Evolutionary conservation across 176 grass and related monocot species (phyloP).

Genomic region (Coix lacrymajobi): DNA sequence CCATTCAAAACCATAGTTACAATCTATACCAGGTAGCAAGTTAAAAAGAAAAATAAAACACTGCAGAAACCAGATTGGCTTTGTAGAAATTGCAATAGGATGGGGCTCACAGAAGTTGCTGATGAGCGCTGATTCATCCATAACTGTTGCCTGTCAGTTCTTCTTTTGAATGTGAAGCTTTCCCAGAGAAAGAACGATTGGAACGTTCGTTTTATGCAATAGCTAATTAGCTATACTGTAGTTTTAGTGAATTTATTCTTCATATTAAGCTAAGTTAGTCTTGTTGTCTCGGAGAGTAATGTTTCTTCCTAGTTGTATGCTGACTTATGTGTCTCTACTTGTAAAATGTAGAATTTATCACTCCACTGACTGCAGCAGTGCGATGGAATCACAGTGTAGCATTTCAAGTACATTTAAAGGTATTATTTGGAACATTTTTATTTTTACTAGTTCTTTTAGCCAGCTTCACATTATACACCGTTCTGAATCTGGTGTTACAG

Average conservation of each 20-base stretch:
- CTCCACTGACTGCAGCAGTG: conserved; percentile 46
- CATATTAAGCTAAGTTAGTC: neutral
- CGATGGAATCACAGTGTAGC: conserved; percentile 50
- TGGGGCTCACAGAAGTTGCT: neutral
- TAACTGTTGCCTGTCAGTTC: neutral
- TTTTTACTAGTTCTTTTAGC: neutral
- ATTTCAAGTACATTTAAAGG: conserved; percentile 82
- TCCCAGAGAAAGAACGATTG: neutral
- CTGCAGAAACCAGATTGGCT: conserved; percentile 1
- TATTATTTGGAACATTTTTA: conserved; percentile 27
- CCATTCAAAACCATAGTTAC: neutral
- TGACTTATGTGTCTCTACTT: conserved; percentile 23
- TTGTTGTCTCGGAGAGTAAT: neutral
- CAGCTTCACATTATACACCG: neutral
- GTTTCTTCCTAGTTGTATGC: neutral
- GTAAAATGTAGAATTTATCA: conserved; percentile 46
- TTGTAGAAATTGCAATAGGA: neutral
- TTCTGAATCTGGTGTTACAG: conserved; percentile 44
- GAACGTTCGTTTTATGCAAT: neutral
- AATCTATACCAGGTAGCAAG: neutral
- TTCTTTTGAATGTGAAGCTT: neutral
- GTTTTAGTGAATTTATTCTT: neutral
- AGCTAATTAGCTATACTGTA: neutral
- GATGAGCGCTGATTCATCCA: neutral
- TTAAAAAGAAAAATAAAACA: neutral